phyloP scores from a whole-genome alignment of 495 filamentous ascomycete species.

The Hypoxylon lenormandii region DNA sequence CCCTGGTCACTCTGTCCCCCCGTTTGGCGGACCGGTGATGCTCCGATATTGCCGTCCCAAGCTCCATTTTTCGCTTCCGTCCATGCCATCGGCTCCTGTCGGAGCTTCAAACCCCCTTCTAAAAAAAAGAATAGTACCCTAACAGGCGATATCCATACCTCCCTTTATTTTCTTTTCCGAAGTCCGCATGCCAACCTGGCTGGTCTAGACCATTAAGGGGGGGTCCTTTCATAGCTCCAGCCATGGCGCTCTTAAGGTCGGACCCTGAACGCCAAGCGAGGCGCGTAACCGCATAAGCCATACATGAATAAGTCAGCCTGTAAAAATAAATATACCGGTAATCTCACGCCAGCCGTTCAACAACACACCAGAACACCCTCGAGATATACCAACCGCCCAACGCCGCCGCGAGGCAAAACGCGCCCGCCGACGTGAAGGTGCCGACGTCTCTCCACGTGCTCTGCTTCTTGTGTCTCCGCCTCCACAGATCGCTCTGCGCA shows the following conservation, averaged over 20 bases:
- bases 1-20: not conserved
- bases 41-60: constrained; percentile 34
- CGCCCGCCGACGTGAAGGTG: constrained; percentile 35
- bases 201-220: constrained; percentile 1
- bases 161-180: constrained; percentile 24
- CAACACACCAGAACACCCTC: constrained; percentile 26
- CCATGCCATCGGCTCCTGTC: constrained; percentile 30
- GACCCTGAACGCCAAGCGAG: not conserved
- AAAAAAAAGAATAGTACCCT: not conserved
- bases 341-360: constrained; percentile 11
- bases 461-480: constrained; percentile 36
- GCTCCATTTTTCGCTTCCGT: constrained; percentile 40
- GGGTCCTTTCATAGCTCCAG: constrained; percentile 14
- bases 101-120: constrained; percentile 30
- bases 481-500: constrained; percentile 47
- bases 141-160: constrained; percentile 20
- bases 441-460: constrained; percentile 47
- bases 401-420: constrained; percentile 36
- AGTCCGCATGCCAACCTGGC: constrained; percentile 20
- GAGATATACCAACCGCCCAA: constrained; percentile 30
- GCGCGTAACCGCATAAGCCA: constrained; percentile 3
- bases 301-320: constrained; percentile 26
- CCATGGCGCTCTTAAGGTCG: not conserved
- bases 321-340: not conserved
- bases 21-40: constrained; percentile 27